Conservation (phyloP, 768 basidiomycete species). For the Lactifluus pinguis region DNA sequence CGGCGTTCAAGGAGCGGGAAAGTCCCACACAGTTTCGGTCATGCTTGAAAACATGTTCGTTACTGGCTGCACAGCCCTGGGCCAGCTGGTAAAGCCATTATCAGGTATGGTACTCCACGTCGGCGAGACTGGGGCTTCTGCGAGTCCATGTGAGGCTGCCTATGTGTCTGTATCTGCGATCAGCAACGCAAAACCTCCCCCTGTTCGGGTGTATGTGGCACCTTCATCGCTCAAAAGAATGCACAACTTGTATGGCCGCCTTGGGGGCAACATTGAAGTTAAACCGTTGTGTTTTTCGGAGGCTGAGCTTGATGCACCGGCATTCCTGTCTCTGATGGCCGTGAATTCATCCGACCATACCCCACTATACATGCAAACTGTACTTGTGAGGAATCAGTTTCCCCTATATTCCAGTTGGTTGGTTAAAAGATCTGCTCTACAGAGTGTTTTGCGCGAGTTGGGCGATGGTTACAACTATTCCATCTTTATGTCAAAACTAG, state of each 20-base stretch:
- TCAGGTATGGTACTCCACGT: constrained; percentile 61
- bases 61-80: constrained; percentile 39
- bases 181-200: constrained; percentile 24
- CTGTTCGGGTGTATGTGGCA: constrained; percentile 47
- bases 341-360: constrained; percentile 50
- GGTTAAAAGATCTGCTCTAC: neutral
- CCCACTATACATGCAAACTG: constrained; percentile 60
- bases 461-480: constrained; percentile 50
- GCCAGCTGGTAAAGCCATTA: constrained; percentile 44
- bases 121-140: constrained; percentile 51
- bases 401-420: neutral
- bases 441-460: constrained; percentile 54
- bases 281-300: constrained; percentile 47
- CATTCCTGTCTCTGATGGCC: constrained; percentile 70
- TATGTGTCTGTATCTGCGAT: constrained; percentile 28
- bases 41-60: constrained; percentile 65
- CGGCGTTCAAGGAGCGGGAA: constrained; percentile 70
- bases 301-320: constrained; percentile 56
- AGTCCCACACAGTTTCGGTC: constrained; percentile 63
- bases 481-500: constrained; percentile 40
- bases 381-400: constrained; percentile 44
- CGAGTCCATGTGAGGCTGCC: constrained; percentile 58
- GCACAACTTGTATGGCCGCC: constrained; percentile 39
- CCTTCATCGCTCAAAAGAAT: constrained; percentile 52
- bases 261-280: constrained; percentile 39